A percentile compares a stretch with the other conserved stretches of the same genome.
phyloP scores from a whole-genome alignment of 768 basidiomycete species.

The Podaxis pistillaris region DNA sequence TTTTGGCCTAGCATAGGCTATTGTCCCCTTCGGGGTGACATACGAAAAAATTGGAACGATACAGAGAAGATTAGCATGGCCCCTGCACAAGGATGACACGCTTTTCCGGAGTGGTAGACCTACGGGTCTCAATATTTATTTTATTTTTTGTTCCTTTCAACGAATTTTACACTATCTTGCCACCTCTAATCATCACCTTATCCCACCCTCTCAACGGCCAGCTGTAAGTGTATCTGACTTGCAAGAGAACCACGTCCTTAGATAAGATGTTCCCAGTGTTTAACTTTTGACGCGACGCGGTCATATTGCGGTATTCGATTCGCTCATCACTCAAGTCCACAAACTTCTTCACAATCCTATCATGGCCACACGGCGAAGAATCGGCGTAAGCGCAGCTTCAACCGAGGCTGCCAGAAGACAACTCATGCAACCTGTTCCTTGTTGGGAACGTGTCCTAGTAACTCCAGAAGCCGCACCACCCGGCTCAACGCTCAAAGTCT shows the following conservation, averaged over 20 bases:
- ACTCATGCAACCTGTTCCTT: slow-evolving; percentile 86
- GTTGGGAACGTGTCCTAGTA: slow-evolving; percentile 81
- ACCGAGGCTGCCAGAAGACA: slow-evolving; percentile 81
- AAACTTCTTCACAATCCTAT: slow-evolving; percentile 5
- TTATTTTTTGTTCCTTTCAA: slow-evolving; percentile 16
- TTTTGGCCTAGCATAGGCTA: background rate
- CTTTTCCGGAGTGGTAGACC: slow-evolving; percentile 90
- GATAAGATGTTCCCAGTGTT: slow-evolving; percentile 6
- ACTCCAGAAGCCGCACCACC: slow-evolving; percentile 53
- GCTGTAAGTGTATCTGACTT: too few relatives aligned
- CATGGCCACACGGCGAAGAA: slow-evolving; percentile 75
- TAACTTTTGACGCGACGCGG: background rate
- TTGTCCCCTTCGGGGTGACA: slow-evolving; percentile 90
- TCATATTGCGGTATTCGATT: background rate
- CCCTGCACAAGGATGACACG: slow-evolving; percentile 99
- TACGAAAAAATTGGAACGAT: slow-evolving; percentile 99
- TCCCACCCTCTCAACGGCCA: too few relatives aligned
- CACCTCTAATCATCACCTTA: too few relatives aligned
- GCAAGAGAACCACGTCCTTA: background rate
- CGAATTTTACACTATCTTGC: too few relatives aligned
- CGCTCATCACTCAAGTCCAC: background rate
- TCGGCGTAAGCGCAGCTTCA: slow-evolving; percentile 73
- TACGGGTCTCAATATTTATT: slow-evolving; percentile 59
- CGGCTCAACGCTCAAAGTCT: slow-evolving; percentile 62
- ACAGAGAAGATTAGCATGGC: slow-evolving; percentile 99